These are phyloP conservation scores for Kregervanrija delftensis DNA, from an alignment of 805 yeast genomes.

Conservation along the genomic window DNA sequence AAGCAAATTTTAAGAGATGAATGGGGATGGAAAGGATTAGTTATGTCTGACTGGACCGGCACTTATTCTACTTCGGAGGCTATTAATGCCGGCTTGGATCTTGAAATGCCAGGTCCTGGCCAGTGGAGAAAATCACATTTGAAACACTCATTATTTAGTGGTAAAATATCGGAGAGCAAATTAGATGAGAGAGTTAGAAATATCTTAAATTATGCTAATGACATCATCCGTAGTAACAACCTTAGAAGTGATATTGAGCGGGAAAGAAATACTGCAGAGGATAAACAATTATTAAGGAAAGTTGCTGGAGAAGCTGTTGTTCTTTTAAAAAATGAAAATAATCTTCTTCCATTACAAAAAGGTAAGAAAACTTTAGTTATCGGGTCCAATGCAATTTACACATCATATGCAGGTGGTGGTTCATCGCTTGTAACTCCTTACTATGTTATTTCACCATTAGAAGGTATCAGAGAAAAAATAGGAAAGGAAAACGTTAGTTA, in stretches of 20 bases:
- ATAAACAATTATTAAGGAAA: conserved; percentile 35
- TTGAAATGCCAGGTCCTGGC: conserved; percentile 59
- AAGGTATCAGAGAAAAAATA: conserved; percentile 15
- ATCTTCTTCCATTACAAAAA: conserved; percentile 40
- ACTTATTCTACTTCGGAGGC: conserved; percentile 40
- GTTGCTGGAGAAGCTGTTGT: conserved; percentile 49
- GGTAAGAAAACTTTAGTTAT: conserved; percentile 39
- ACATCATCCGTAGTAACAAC: conserved; percentile 32
- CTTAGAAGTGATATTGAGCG: conserved; percentile 20
- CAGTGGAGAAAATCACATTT: conserved; percentile 31
- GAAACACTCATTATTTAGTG: conserved; percentile 34
- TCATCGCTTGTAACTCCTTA: conserved; percentile 38
- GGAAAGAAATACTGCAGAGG: conserved; percentile 35
- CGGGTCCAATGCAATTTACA: conserved; percentile 52
- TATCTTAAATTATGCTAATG: conserved; percentile 42
- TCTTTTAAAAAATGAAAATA: conserved; percentile 45
- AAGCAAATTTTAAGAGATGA: conserved; percentile 44
- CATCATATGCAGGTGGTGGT: conserved; percentile 50
- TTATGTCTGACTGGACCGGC: conserved; percentile 65
- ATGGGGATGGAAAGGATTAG: conserved; percentile 50
- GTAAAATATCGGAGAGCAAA: conserved; percentile 33
- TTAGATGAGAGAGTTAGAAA: conserved; percentile 43
- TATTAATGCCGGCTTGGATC: conserved; percentile 49
- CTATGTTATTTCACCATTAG: conserved; percentile 13
- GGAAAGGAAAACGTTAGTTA: conserved; percentile 13